Conservation (phyloP, 148 eudicot species). For the Rhododendron vialii region DNA sequence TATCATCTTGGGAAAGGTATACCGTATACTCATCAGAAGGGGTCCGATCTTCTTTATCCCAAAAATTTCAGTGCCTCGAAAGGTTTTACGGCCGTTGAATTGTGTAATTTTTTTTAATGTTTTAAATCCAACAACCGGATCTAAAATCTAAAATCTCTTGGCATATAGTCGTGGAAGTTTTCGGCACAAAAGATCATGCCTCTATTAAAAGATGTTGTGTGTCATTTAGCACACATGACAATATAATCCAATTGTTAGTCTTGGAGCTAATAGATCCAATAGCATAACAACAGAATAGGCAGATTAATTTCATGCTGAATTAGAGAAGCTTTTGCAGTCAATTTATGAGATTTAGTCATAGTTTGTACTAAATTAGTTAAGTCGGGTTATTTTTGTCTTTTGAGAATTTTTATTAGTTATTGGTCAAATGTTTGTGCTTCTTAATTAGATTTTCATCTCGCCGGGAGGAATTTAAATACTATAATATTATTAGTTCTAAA, state of each 20-base stretch:
- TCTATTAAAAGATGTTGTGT: background rate
- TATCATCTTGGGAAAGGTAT: background rate
- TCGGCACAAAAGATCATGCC: too few species aligned
- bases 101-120: too few species aligned
- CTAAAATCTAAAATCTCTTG: too few species aligned
- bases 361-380: background rate
- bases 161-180: too few species aligned
- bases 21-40: background rate
- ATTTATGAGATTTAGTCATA: background rate
- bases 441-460: background rate
- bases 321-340: background rate
- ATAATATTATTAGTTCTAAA: background rate
- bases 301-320: background rate
- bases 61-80: too few species aligned
- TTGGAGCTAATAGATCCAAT: background rate
- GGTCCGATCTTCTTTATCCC: too few species aligned
- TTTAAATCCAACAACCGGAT: too few species aligned
- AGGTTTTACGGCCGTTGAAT: too few species aligned
- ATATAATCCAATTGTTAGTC: background rate
- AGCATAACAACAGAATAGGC: background rate
- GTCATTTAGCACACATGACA: background rate
- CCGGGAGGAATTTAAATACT: background rate
- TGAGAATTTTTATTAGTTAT: background rate
- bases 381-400: background rate
- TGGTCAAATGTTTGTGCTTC: background rate